phyloP scores from a whole-genome alignment of 805 yeast species.

The Priceomyces fermenticarens region DNA sequence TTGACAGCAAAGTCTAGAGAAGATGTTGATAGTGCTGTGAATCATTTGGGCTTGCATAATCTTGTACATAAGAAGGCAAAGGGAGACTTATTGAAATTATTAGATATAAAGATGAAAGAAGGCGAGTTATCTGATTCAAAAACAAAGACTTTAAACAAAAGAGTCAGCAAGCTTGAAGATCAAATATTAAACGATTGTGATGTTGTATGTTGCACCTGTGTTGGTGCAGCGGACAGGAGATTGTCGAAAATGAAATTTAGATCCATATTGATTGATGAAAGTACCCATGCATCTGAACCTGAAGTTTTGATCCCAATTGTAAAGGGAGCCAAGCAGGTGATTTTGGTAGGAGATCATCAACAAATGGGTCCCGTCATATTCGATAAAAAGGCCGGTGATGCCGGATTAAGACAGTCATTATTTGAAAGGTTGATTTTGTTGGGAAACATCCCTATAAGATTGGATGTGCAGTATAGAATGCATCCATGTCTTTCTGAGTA shows the following conservation, averaged over 20 bases:
- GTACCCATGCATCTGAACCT: constrained; percentile 93
- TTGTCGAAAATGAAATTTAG: constrained; percentile 56
- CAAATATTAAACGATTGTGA: constrained; percentile 55
- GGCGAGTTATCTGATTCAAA: constrained; percentile 68
- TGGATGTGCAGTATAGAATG: constrained; percentile 95
- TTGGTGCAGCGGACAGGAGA: constrained; percentile 82
- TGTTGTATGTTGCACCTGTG: constrained; percentile 88
- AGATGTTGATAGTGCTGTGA: constrained; percentile 67
- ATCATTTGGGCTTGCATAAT: constrained; percentile 55
- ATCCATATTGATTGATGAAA: constrained; percentile 85
- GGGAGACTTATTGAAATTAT: constrained; percentile 56
- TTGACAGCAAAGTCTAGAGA: constrained; percentile 75
- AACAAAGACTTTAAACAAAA: constrained; percentile 39
- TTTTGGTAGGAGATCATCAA: constrained; percentile 93
- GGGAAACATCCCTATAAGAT: constrained; percentile 80
- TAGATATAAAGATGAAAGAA: constrained; percentile 55
- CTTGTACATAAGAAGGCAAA: constrained; percentile 46
- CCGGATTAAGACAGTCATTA: constrained; percentile 82
- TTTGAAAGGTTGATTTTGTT: constrained; percentile 81
- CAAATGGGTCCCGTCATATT: constrained; percentile 91
- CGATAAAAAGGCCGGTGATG: constrained; percentile 76
- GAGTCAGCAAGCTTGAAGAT: constrained; percentile 48
- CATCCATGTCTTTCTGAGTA: constrained; percentile 84
- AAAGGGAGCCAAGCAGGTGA: constrained; percentile 84
- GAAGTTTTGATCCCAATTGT: constrained; percentile 86